Evolutionary conservation across 2,329 filamentous ascomycete genomes (phyloP).

Genomic region (Parastagonospora avenae): DNA sequence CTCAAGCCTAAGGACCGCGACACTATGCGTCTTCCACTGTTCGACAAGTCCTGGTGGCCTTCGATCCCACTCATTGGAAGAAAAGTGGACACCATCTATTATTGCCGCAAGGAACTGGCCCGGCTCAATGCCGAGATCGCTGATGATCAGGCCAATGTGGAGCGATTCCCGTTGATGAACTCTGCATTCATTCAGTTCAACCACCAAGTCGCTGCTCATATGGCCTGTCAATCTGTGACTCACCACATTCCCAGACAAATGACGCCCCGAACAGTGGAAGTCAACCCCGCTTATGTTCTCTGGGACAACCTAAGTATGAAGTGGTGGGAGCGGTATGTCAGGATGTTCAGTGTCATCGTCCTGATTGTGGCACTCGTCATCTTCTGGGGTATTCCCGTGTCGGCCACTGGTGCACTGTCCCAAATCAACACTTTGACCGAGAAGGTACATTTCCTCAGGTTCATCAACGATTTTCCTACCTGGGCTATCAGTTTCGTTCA

Average conservation of each 20-base stretch:
- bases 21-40: conserved; percentile 74
- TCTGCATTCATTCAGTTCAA: conserved; percentile 99
- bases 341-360: conserved; percentile 68
- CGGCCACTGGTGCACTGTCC: conserved; percentile 81
- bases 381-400: conserved; percentile 88
- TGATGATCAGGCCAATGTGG: conserved; percentile 81
- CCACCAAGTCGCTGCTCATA: conserved; percentile 94
- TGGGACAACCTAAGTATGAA: conserved; percentile 97
- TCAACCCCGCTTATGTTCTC: conserved; percentile 87
- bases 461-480: conserved; percentile 66
- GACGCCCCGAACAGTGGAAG: conserved; percentile 89
- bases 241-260: conserved; percentile 94
- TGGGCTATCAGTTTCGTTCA: conserved; percentile 72
- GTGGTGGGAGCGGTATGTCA: conserved; percentile 90
- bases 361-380: conserved; percentile 77
- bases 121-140: conserved; percentile 91
- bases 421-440: conserved; percentile 74
- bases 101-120: conserved; percentile 84
- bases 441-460: conserved; percentile 70
- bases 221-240: conserved; percentile 92
- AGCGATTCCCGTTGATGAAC: conserved; percentile 89
- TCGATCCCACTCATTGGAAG: conserved; percentile 78
- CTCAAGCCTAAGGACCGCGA: conserved; percentile 81
- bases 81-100: conserved; percentile 94
- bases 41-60: conserved; percentile 69